Base-by-base conservation (phyloP, 1,284 basidiomycete species). In the Papiliotrema nemorosa region DNA sequence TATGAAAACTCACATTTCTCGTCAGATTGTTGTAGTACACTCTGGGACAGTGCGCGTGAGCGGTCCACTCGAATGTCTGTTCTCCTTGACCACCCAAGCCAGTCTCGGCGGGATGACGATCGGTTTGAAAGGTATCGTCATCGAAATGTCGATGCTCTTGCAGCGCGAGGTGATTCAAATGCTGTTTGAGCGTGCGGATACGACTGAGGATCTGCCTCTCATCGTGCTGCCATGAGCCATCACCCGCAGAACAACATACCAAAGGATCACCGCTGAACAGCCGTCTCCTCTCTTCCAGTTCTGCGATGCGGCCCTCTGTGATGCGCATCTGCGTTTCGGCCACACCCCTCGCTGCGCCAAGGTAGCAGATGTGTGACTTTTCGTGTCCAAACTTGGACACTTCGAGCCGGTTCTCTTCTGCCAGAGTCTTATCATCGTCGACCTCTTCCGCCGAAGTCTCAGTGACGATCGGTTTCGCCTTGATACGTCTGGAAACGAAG, bases 31-130 rank as follows among this genome's bases (percentile, higher is more conserved):
- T 87, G 75, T 92, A 80, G 66, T 85, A 85, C 40, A 96, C 80
- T 45, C 85, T 86, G 0, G 91, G 92, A 55, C 84, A 87, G 75
- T 97, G 91, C 10, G 93, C 80, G 64, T 96, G 87, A 67, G 91
- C 88, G 20, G 93, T 90, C 62, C 94, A 89, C 69, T 89, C 85
- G 72, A 96, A 72, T 2, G 51, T 40, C 2, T 47, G 24, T 44
- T 29, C 38, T 10, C 37, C 36, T 16, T 16, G 10, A n/a, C 10
- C 13, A 34, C 50, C 47, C 20, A 37, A 16, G 45, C 36, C 21
- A 24, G 36, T 27, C 35, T 49, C 20, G 29, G 42, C 24, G 6
- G 39, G 45, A n/a, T 39, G 25, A 5, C 16, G 9, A 12, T 40
- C 38, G 21, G 33, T 25, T n/a, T 60, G 46, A 12, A 66, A 52